Evolutionary conservation across 805 yeast species (phyloP).

Genomic region (Candida easanensis): DNA sequence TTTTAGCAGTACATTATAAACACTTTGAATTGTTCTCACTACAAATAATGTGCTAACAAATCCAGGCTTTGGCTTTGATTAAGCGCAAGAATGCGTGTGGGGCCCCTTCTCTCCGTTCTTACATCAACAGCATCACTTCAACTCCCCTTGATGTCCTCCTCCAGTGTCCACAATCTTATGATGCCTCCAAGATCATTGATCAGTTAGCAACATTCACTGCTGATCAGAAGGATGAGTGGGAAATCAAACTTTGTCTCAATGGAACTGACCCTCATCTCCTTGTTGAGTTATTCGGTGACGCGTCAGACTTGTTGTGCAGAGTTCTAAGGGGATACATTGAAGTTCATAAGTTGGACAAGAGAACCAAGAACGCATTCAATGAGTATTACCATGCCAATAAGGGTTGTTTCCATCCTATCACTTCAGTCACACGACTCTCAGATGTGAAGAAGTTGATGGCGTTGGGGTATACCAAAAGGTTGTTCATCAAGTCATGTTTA

Average conservation of each 20-base stretch:
- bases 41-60: no score
- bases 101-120: constrained; percentile 2
- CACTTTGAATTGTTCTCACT: no score
- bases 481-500: constrained; percentile 14
- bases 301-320: constrained; percentile 1
- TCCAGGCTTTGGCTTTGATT: constrained; percentile 22
- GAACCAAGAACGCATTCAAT: constrained; percentile 4
- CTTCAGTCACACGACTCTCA: not conserved
- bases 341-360: constrained; percentile 1
- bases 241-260: not conserved
- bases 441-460: constrained; percentile 2
- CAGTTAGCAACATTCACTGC: not conserved
- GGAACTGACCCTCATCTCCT: not conserved
- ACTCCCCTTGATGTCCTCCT: not conserved
- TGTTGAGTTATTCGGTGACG: constrained; percentile 1
- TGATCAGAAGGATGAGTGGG: not conserved
- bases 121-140: not conserved
- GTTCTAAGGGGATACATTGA: constrained; percentile 8
- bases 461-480: no score
- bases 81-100: constrained; percentile 16
- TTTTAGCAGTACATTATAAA: no score
- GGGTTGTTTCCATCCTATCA: not conserved
- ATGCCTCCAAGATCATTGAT: not conserved
- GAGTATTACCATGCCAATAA: constrained; percentile 8
- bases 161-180: not conserved